Evolutionary conservation across 2,329 filamentous ascomycete species (phyloP).

Genomic region (Trichoderma sp.): DNA sequence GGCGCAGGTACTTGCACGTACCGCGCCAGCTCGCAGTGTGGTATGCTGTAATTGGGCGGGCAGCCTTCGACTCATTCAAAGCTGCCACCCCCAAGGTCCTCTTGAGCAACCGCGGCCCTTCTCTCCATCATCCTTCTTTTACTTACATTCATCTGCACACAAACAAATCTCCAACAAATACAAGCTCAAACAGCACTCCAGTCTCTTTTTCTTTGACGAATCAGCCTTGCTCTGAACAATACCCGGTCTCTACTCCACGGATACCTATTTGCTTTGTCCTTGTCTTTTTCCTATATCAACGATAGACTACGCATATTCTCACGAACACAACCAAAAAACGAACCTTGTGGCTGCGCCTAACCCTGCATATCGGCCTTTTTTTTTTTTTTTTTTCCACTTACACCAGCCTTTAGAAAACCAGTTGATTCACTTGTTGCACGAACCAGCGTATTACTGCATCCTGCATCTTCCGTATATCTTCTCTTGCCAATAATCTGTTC

Average conservation of each 20-base stretch:
- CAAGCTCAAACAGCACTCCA: constrained; percentile 20
- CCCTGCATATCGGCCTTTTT: not conserved
- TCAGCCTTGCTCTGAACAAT: constrained; percentile 23
- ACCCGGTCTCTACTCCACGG: not conserved
- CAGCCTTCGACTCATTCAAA: constrained; percentile 23
- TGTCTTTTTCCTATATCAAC: constrained; percentile 14
- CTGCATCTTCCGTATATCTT: constrained; percentile 7
- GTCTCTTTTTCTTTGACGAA: constrained; percentile 19
- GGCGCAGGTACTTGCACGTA: constrained; percentile 8
- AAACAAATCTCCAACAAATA: constrained; percentile 10
- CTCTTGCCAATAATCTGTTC: not conserved
- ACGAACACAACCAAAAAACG: constrained; percentile 18
- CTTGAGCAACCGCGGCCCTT: constrained; percentile 11
- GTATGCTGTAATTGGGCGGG: constrained; percentile 19
- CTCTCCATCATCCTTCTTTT: constrained; percentile 22
- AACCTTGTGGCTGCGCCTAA: constrained; percentile 22
- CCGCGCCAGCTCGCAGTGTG: not conserved
- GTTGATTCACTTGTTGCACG: constrained; percentile 17
- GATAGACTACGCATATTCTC: constrained; percentile 23
- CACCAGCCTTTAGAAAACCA: constrained; percentile 16
- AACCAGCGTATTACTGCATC: constrained; percentile 21
- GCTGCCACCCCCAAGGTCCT: constrained; percentile 13
- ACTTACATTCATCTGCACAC: constrained; percentile 10
- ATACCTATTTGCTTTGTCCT: not conserved
- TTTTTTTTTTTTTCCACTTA: not conserved